Percentiles rank a stretch among this genome's conserved stretches.
These are phyloP conservation scores for Coniochaeta prunicola DNA, from an alignment of 2,329 filamentous ascomycete species.

Conservation along the genomic window DNA sequence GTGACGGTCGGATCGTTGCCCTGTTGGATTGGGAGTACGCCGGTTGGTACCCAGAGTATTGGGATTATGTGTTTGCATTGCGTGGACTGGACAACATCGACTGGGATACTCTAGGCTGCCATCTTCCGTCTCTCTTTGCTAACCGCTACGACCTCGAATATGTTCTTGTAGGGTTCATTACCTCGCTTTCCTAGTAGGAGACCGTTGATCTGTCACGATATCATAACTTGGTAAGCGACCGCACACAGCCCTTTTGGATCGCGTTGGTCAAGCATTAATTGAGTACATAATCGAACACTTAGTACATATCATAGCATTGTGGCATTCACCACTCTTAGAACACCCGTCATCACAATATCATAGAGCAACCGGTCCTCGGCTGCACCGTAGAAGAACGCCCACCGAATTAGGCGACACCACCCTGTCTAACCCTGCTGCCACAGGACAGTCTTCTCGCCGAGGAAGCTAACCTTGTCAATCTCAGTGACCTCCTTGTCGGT, in stretches of 20 bases:
- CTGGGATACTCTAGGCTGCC: neutral
- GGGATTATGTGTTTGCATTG: conserved; percentile 21
- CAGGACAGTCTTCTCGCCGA: conserved; percentile 27
- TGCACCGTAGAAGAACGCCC: too few relatives aligned
- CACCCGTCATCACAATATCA: neutral
- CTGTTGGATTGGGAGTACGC: conserved; percentile 40
- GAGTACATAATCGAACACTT: too few relatives aligned
- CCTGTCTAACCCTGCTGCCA: conserved; percentile 32
- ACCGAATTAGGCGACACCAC: neutral
- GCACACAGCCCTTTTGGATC: too few relatives aligned
- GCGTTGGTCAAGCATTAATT: conserved; percentile 6
- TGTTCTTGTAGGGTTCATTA: neutral
- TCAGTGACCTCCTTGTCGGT: conserved; percentile 29
- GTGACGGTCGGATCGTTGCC: conserved; percentile 28
- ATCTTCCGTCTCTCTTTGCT: neutral
- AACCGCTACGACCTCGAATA: neutral
- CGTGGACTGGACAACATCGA: neutral
- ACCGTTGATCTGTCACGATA: too few relatives aligned
- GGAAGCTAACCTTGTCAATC: conserved; percentile 31
- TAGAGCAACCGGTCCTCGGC: neutral
- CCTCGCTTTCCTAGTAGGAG: neutral
- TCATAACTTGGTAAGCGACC: too few relatives aligned
- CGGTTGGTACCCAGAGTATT: conserved; percentile 33
- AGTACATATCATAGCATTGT: neutral
- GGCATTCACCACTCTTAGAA: too few relatives aligned